Conservation (phyloP, 176 grass and related monocot species). For the Ananas comosus region DNA sequence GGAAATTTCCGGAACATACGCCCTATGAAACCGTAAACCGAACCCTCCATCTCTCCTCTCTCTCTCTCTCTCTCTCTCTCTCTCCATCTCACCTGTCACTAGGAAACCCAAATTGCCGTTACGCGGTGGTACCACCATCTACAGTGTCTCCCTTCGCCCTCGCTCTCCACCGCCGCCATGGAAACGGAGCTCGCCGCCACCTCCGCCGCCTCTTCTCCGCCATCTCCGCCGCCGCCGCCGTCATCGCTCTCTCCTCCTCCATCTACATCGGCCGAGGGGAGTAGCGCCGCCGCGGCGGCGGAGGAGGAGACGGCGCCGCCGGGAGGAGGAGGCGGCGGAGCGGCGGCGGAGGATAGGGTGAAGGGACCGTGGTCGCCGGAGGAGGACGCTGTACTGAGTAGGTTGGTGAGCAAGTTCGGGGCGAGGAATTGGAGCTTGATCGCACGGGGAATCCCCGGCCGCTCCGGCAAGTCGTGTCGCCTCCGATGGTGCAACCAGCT, state of each 20-base stretch:
- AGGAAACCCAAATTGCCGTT: constrained; percentile 34
- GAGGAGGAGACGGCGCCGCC: background rate
- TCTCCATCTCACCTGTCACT: too few species aligned
- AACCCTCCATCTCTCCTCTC: too few species aligned
- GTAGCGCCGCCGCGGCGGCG: constrained; percentile 12
- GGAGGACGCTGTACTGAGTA: constrained; percentile 64
- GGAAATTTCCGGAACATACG: background rate
- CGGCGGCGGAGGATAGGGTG: constrained; percentile 43
- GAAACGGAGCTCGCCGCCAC: constrained; percentile 6
- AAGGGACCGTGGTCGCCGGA: constrained; percentile 84
- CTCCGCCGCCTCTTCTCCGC: background rate
- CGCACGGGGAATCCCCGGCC: constrained; percentile 63
- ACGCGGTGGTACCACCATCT: constrained; percentile 32
- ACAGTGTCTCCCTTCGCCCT: background rate
- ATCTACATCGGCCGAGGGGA: constrained; percentile 21
- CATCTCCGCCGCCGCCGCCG: background rate
- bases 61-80: too few species aligned
- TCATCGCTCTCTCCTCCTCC: background rate
- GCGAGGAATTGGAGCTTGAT: constrained; percentile 88
- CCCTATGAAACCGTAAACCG: constrained; percentile 7
- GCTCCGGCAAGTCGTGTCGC: constrained; percentile 90
- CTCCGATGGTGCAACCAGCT: constrained; percentile 99
- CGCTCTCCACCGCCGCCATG: background rate
- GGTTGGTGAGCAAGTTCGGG: constrained; percentile 55
- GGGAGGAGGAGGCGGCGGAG: background rate